A percentile compares a stretch with the other conserved stretches of the same genome.
Conservation (phyloP, 2,329 filamentous ascomycete genomes). For the Epichloe bromicola region DNA sequence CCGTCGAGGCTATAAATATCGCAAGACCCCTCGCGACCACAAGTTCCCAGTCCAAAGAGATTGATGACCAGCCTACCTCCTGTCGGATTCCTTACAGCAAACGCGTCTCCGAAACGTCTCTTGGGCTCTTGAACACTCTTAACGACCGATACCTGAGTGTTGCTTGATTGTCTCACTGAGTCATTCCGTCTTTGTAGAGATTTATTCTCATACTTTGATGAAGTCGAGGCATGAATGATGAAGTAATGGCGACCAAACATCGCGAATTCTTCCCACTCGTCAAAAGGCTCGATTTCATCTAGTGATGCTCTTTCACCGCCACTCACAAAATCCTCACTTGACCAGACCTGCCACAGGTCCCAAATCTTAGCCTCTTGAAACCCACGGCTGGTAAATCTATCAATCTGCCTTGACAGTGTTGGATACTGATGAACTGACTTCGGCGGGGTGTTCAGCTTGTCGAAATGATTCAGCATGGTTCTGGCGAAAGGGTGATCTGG, state of each 20-base stretch:
- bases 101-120: constrained; percentile 47
- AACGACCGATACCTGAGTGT: constrained; percentile 5
- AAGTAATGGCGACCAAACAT: constrained; percentile 79
- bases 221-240: constrained; percentile 46
- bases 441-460: constrained; percentile 68
- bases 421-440: constrained; percentile 61
- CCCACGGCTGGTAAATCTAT: constrained; percentile 55
- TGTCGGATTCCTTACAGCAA: constrained; percentile 26
- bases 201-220: not conserved
- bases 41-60: constrained; percentile 31
- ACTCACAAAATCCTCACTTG: constrained; percentile 51
- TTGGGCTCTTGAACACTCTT: constrained; percentile 15
- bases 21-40: constrained; percentile 32
- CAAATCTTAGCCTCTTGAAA: constrained; percentile 51
- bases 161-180: not conserved
- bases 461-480: constrained; percentile 76
- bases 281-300: constrained; percentile 68
- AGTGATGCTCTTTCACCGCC: constrained; percentile 45
- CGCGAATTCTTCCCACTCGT: constrained; percentile 92
- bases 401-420: constrained; percentile 48
- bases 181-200: no score
- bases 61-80: constrained; percentile 32
- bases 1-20: constrained; percentile 31
- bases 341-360: constrained; percentile 78
- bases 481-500: constrained; percentile 68